Evolutionary conservation across 192 early-diverging fungal species (phyloP).

Genomic region (Coemansia sp.): DNA sequence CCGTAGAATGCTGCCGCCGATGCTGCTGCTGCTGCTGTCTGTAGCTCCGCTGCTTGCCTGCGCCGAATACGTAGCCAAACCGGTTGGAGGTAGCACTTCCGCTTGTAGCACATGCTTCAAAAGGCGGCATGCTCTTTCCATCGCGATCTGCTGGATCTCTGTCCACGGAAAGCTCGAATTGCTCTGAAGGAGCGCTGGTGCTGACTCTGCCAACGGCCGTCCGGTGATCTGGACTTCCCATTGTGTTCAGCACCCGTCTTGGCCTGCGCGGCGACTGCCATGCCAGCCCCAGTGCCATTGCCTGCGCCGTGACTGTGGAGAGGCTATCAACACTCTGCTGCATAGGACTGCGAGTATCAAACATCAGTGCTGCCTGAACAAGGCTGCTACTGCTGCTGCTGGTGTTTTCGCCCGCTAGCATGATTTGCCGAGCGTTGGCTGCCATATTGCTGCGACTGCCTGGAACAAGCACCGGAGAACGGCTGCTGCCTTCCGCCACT

Average conservation of each 20-base stretch:
- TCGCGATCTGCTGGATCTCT: not conserved
- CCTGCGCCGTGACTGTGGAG: constrained; percentile 2
- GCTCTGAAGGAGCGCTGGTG: not conserved
- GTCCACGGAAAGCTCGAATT: not conserved
- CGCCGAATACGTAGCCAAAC: not conserved
- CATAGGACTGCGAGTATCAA: constrained; percentile 1
- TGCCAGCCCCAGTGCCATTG: constrained; percentile 4
- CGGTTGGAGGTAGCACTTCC: not conserved
- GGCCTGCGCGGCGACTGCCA: not conserved
- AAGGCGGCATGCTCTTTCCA: not conserved
- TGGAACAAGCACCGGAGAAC: constrained; percentile 8
- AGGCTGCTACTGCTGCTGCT: not conserved
- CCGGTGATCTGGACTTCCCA: not conserved
- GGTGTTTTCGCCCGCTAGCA: not conserved
- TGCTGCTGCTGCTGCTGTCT: constrained; percentile 15
- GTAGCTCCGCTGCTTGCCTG: constrained; percentile 13
- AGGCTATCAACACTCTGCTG: not conserved
- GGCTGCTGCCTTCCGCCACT: not conserved
- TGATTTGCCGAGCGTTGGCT: not conserved
- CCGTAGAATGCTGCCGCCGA: not conserved
- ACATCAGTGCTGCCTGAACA: not conserved
- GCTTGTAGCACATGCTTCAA: not conserved
- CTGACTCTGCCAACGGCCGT: not conserved
- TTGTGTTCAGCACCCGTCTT: not conserved
- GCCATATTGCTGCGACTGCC: constrained; percentile 7